phyloP scores from a whole-genome alignment of 176 grass and related monocot genomes.

The Cenchrus fungigraminus region DNA sequence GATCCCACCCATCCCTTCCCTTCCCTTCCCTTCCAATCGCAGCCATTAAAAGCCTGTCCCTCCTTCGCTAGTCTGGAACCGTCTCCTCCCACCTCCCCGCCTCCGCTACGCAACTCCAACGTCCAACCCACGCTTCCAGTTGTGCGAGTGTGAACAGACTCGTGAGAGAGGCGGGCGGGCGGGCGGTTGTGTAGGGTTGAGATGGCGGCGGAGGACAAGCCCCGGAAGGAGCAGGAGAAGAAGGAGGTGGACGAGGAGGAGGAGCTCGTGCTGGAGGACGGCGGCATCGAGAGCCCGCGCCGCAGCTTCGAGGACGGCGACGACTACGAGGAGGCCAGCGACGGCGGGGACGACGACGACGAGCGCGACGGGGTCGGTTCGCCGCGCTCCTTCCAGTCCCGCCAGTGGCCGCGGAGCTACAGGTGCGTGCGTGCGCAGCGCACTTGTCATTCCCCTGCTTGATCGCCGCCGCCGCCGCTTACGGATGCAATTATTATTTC shows the following conservation, averaged over 20 bases:
- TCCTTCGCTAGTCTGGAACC: constrained; percentile 29
- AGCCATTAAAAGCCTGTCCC: not conserved
- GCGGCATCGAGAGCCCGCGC: constrained; percentile 50
- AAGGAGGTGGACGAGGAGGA: constrained; percentile 35
- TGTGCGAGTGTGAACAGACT: too few relatives aligned
- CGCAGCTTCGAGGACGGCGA: constrained; percentile 52
- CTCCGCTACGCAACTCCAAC: constrained; percentile 22
- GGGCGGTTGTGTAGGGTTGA: too few relatives aligned
- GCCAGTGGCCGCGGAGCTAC: constrained; percentile 83
- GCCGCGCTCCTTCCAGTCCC: constrained; percentile 60
- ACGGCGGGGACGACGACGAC: not conserved
- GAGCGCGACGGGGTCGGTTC: constrained; percentile 39
- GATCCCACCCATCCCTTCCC: not conserved
- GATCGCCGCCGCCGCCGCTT: not conserved
- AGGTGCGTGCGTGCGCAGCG: constrained; percentile 35
- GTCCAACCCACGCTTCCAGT: not conserved
- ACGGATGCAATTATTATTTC: not conserved
- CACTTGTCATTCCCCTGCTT: not conserved
- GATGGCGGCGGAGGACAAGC: constrained; percentile 32
- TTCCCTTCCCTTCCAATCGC: not conserved
- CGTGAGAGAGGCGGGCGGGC: not conserved
- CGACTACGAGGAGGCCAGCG: constrained; percentile 34
- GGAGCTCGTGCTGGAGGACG: constrained; percentile 64
- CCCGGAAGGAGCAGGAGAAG: constrained; percentile 41
- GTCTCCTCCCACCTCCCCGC: not conserved